These are phyloP conservation scores for Chaetomiaceae sp. DNA, from an alignment of 2,329 filamentous ascomycete species.

Conservation along the genomic window DNA sequence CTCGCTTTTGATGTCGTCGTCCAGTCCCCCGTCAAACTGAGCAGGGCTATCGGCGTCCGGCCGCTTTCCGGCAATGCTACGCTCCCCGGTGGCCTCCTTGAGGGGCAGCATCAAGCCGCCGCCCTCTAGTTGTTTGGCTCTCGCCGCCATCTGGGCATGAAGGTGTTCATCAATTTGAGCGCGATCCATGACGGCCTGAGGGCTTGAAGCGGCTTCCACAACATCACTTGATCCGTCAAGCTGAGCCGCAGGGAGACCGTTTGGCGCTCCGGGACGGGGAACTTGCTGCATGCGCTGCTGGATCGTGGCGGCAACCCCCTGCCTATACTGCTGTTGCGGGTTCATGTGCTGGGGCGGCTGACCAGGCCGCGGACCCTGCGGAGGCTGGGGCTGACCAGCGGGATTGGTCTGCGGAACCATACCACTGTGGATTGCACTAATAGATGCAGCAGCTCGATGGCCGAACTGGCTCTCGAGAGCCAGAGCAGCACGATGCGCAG, in stretches of 20 bases:
- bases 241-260: constrained; percentile 49
- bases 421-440: constrained; percentile 56
- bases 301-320: constrained; percentile 33
- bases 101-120: constrained; percentile 73
- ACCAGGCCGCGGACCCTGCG: constrained; percentile 17
- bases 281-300: constrained; percentile 34
- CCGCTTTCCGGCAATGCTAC: constrained; percentile 28
- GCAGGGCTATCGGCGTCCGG: constrained; percentile 29
- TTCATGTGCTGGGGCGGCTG: constrained; percentile 30
- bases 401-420: constrained; percentile 26
- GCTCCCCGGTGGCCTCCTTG: constrained; percentile 46
- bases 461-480: constrained; percentile 59
- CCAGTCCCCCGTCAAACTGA: constrained; percentile 59
- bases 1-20: constrained; percentile 54
- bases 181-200: constrained; percentile 52
- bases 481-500: constrained; percentile 52
- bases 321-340: constrained; percentile 33
- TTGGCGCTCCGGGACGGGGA: constrained; percentile 37
- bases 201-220: constrained; percentile 50
- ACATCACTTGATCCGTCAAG: constrained; percentile 71
- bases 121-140: constrained; percentile 66
- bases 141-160: constrained; percentile 61
- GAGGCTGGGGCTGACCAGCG: constrained; percentile 15
- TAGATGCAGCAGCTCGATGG: constrained; percentile 59
- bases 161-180: constrained; percentile 65